Percentiles rank a stretch among this genome's conserved stretches.
These are phyloP conservation scores for Prunus mongolica DNA, from an alignment of 306 rosid species.

Conservation along the genomic window DNA sequence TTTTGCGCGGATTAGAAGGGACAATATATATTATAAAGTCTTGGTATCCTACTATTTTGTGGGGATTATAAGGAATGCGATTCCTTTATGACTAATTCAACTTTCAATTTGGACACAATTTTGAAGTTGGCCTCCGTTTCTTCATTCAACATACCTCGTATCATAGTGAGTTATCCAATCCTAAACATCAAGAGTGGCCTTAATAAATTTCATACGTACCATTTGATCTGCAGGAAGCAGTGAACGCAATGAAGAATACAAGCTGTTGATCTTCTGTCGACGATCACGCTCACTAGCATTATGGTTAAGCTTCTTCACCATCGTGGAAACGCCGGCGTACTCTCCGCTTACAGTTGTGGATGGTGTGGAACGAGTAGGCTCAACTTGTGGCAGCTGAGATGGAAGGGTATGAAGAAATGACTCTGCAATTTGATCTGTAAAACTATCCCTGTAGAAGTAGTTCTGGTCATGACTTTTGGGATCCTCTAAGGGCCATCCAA, in stretches of 20 bases:
- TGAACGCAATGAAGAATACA: conserved; percentile 68
- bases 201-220: conserved; percentile 32
- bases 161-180: not conserved
- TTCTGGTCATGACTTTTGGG: conserved; percentile 5
- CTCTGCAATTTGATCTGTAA: conserved; percentile 7
- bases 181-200: no score
- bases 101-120: no score
- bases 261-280: conserved; percentile 64
- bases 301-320: conserved; percentile 63
- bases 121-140: no score
- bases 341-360: not conserved
- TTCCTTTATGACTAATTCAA: no score
- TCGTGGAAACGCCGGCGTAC: not conserved
- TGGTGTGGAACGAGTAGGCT: conserved; percentile 1
- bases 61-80: no score
- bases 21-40: no score
- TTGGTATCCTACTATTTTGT: no score
- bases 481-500: conserved; percentile 28
- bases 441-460: not conserved
- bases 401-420: conserved; percentile 4
- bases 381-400: not conserved
- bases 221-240: conserved; percentile 58
- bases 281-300: conserved; percentile 88
- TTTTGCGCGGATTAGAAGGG: no score
- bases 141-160: no score